phyloP scores from a whole-genome alignment of 129 eudicot genomes.

The Artemisia argyi region DNA sequence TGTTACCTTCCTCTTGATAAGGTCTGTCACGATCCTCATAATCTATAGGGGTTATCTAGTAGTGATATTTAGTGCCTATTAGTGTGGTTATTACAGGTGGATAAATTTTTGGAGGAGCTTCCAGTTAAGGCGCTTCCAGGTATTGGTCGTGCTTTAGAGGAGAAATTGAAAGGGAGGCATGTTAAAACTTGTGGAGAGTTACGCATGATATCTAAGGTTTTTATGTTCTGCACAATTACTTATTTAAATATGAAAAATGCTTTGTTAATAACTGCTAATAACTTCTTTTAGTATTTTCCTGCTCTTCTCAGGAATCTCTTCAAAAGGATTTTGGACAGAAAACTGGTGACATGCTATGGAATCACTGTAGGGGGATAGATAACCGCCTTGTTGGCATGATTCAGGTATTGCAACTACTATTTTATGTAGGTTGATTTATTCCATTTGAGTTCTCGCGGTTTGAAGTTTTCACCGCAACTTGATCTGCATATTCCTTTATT shows the following conservation, averaged over 20 bases:
- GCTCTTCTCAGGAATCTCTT: constrained; percentile 71
- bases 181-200: constrained; percentile 78
- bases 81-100: constrained; percentile 52
- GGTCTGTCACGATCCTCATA: constrained; percentile 34
- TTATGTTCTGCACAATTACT: neutral
- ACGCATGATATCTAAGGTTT: constrained; percentile 69
- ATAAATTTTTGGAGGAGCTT: constrained; percentile 61
- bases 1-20: constrained; percentile 73
- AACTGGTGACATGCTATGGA: constrained; percentile 98
- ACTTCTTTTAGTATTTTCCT: constrained; percentile 2
- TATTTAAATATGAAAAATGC: constrained; percentile 1
- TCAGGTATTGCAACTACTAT: constrained; percentile 51
- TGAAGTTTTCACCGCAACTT: neutral
- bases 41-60: neutral
- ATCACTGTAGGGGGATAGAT: constrained; percentile 80
- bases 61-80: neutral
- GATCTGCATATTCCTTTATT: constrained; percentile 3
- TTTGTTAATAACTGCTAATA: neutral
- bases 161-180: constrained; percentile 65
- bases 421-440: no score
- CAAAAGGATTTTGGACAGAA: constrained; percentile 87
- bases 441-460: no score
- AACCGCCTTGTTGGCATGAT: constrained; percentile 75
- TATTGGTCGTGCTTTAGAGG: constrained; percentile 86
- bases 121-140: constrained; percentile 96